Conservation (phyloP, 2,329 filamentous ascomycete species). For the Fusarium ramigenum region DNA sequence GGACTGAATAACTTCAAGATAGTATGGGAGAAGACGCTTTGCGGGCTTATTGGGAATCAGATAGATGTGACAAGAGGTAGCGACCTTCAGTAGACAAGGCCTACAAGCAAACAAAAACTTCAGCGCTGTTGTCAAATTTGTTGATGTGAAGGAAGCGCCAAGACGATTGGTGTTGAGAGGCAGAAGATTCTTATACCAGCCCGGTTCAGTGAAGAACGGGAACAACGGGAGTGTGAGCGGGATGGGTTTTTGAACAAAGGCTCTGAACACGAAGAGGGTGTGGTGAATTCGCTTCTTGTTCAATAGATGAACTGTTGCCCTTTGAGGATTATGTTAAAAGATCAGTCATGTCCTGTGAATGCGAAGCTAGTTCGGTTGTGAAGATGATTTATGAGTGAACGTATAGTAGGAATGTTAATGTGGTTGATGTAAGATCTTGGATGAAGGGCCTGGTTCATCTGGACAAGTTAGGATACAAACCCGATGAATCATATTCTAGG, state of each 20-base stretch:
- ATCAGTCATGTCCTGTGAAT: neutral
- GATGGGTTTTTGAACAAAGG: conserved; percentile 10
- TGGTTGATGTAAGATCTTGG: neutral
- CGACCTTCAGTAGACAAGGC: neutral
- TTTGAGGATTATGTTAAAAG: neutral
- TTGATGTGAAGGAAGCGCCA: neutral
- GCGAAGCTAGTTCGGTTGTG: neutral
- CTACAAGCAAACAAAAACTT: neutral
- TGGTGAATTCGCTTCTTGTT: neutral
- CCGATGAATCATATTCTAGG: no score
- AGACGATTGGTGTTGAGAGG: neutral
- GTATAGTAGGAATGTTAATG: neutral
- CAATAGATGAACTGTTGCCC: neutral
- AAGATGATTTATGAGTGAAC: neutral
- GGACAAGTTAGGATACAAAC: neutral
- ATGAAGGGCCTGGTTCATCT: neutral
- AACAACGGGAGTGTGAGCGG: neutral
- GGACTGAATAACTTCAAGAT: neutral
- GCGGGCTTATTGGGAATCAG: neutral
- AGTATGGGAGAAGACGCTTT: no score
- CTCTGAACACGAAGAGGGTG: neutral
- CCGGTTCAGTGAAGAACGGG: neutral
- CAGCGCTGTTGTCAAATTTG: neutral
- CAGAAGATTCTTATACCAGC: conserved; percentile 1
- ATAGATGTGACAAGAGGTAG: neutral